Conservation (phyloP, 345 rosid genomes). For the Rhizophora mangle region DNA sequence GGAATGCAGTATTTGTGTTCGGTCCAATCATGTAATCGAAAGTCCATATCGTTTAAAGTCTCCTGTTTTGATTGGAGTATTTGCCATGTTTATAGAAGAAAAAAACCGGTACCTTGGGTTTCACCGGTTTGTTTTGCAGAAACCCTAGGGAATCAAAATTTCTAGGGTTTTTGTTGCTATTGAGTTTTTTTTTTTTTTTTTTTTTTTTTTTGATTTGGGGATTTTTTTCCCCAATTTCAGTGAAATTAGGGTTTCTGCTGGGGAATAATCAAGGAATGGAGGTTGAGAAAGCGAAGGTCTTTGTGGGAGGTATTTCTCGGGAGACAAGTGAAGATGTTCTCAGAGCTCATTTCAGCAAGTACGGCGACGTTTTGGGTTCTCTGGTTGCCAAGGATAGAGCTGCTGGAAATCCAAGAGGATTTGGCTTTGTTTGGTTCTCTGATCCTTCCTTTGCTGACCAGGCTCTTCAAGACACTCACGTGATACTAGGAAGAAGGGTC, state of each 20-base stretch:
- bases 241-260: constrained; percentile 22
- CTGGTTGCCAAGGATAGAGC: constrained; percentile 46
- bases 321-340: constrained; percentile 59
- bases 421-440: constrained; percentile 69
- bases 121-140: neutral
- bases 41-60: neutral
- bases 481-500: constrained; percentile 68
- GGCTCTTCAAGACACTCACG: constrained; percentile 58
- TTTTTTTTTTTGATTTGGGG: constrained; percentile 5
- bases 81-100: neutral
- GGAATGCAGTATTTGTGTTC: no score
- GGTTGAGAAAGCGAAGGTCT: constrained; percentile 51
- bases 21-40: no score
- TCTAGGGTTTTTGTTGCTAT: constrained; percentile 27
- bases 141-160: constrained; percentile 16
- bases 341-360: constrained; percentile 54
- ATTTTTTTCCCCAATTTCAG: constrained; percentile 10
- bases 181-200: constrained; percentile 6
- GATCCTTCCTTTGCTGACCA: constrained; percentile 44
- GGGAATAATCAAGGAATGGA: constrained; percentile 38
- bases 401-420: constrained; percentile 50
- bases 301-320: constrained; percentile 61
- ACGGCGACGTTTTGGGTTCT: constrained; percentile 55
- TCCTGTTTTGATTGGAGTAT: neutral
- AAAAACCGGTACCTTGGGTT: neutral